phyloP scores from a whole-genome alignment of 2,329 filamentous ascomycete species.

The Exophiala alcalophila region DNA sequence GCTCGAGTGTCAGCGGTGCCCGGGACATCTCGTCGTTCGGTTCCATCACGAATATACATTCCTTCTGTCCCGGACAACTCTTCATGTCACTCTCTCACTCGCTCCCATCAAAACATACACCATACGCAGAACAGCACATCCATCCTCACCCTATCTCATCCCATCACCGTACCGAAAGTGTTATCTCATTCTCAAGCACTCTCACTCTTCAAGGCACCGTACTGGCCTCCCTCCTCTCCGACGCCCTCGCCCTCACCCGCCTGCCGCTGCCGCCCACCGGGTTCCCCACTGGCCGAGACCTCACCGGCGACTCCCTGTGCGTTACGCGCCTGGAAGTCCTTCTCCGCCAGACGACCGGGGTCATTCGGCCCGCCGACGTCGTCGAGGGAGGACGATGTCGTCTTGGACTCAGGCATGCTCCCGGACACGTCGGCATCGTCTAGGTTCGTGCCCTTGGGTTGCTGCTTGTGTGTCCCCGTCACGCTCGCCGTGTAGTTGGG shows the following conservation, averaged over 20 bases:
- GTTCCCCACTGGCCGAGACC: conserved; percentile 27
- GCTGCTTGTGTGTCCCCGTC: conserved; percentile 38
- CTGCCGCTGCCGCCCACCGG: conserved; percentile 28
- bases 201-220: conserved; percentile 23
- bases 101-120: no score
- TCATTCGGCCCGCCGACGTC: conserved; percentile 57
- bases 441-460: conserved; percentile 54
- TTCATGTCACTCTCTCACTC: not conserved
- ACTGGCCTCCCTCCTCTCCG: conserved; percentile 15
- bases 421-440: conserved; percentile 40
- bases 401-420: conserved; percentile 44
- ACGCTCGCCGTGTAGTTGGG: conserved; percentile 29
- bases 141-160: no score
- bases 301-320: conserved; percentile 26
- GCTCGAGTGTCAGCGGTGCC: no score
- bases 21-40: no score
- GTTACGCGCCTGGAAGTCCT: conserved; percentile 34
- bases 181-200: no score
- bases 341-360: conserved; percentile 50
- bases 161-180: no score
- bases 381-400: conserved; percentile 50
- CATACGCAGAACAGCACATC: no score
- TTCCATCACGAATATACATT: no score
- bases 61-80: not conserved
- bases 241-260: conserved; percentile 29